Evolutionary conservation across 1,284 basidiomycete species (phyloP).

Genomic region (Vanrija sp.): DNA sequence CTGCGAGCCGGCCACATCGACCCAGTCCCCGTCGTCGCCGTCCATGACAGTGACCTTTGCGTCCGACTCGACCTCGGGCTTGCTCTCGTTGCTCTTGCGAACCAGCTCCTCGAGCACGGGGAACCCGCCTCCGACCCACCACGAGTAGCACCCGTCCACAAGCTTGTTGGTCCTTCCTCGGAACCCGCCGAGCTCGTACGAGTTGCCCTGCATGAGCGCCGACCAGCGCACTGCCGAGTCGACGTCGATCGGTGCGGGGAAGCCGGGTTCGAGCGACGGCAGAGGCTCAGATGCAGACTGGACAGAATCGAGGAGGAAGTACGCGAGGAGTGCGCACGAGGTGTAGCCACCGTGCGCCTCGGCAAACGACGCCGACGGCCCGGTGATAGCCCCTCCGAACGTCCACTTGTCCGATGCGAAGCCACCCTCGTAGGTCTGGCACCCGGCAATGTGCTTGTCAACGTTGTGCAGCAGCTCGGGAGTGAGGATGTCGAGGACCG

Average conservation of each 20-base stretch:
- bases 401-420: conserved; percentile 71
- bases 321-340: conserved; percentile 82
- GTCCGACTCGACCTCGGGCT: conserved; percentile 10
- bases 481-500: conserved; percentile 74
- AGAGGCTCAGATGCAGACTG: conserved; percentile 3
- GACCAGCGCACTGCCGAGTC: conserved; percentile 73
- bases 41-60: conserved; percentile 15
- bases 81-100: conserved; percentile 24
- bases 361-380: conserved; percentile 53
- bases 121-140: conserved; percentile 96
- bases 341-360: conserved; percentile 99
- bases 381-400: conserved; percentile 28
- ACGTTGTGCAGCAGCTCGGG: conserved; percentile 68
- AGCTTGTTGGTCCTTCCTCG: conserved; percentile 93
- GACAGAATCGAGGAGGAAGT: conserved; percentile 61
- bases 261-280: conserved; percentile 17
- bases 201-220: conserved; percentile 76
- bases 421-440: conserved; percentile 98
- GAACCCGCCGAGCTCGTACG: conserved; percentile 86
- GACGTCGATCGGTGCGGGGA: conserved; percentile 58
- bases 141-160: conserved; percentile 97
- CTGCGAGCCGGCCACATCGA: conserved; percentile 7
- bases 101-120: conserved; percentile 67
- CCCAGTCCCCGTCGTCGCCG: conserved; percentile 31
- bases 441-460: conserved; percentile 55